Conservation (phyloP, 2,329 filamentous ascomycete species). For the Passalora sequoiae region DNA sequence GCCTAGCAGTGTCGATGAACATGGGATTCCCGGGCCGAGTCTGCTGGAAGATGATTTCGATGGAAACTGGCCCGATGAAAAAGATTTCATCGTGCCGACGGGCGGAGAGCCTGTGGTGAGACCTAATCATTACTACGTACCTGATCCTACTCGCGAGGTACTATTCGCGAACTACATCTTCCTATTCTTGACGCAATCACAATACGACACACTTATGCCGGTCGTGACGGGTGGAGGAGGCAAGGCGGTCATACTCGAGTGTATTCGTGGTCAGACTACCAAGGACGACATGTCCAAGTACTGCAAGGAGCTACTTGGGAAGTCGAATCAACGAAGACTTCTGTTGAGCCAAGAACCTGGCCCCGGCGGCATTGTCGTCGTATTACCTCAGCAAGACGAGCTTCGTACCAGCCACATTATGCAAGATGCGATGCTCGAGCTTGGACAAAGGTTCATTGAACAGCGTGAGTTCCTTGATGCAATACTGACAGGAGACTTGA, state of each 20-base stretch:
- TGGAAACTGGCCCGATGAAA: constrained; percentile 68
- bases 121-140: constrained; percentile 59
- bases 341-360: constrained; percentile 28
- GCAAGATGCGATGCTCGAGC: constrained; percentile 55
- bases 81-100: constrained; percentile 65
- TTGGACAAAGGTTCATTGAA: constrained; percentile 78
- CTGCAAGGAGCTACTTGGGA: constrained; percentile 67
- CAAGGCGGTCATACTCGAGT: constrained; percentile 66
- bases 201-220: constrained; percentile 69
- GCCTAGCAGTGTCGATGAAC: constrained; percentile 17
- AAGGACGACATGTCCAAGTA: constrained; percentile 69
- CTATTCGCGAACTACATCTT: constrained; percentile 87
- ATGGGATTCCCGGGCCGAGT: constrained; percentile 23
- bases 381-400: constrained; percentile 62
- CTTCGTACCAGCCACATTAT: constrained; percentile 19
- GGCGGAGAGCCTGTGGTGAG: constrained; percentile 70
- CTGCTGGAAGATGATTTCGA: constrained; percentile 75
- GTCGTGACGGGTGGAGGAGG: constrained; percentile 75
- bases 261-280: constrained; percentile 56
- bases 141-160: constrained; percentile 59
- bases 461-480: constrained; percentile 90
- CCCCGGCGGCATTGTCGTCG: constrained; percentile 63
- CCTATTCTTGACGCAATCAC: constrained; percentile 71
- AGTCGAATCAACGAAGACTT: constrained; percentile 53
- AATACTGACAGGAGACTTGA: constrained; percentile 75